These are phyloP conservation scores for Leccinellum albellum DNA, from an alignment of 768 basidiomycete genomes.

Conservation along the genomic window DNA sequence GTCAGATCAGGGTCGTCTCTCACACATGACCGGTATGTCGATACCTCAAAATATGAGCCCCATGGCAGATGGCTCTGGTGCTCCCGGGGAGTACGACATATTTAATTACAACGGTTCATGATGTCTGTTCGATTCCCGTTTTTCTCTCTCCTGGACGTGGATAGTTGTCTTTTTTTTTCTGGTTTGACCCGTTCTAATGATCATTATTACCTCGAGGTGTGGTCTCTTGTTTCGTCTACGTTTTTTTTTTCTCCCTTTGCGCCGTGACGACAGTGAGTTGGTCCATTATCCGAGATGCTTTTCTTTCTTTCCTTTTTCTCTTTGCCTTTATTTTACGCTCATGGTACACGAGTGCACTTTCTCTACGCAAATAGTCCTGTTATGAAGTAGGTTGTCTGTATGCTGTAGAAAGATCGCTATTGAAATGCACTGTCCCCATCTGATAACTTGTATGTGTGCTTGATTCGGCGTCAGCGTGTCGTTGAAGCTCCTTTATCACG, in stretches of 20 bases:
- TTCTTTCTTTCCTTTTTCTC: background rate
- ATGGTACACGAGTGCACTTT: conserved; percentile 10
- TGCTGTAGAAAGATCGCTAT: conserved; percentile 26
- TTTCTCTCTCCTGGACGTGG: conserved; percentile 12
- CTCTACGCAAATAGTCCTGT: conserved; percentile 22
- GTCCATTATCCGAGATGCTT: background rate
- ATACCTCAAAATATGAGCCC: conserved; percentile 43
- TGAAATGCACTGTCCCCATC: conserved; percentile 6
- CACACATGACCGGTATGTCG: conserved; percentile 52
- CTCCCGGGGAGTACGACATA: conserved; percentile 49
- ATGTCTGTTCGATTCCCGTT: conserved; percentile 13
- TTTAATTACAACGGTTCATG: conserved; percentile 55
- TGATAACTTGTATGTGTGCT: background rate
- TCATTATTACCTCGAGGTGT: conserved; percentile 27
- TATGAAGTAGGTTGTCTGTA: conserved; percentile 30
- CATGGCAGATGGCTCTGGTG: conserved; percentile 39
- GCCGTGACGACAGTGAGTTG: conserved; percentile 8
- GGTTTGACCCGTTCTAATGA: conserved; percentile 14
- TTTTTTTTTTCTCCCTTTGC: conserved; percentile 3
- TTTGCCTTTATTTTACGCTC: conserved; percentile 16
- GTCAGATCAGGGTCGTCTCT: conserved; percentile 35
- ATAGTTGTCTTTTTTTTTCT: conserved; percentile 14
- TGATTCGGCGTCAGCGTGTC: background rate
- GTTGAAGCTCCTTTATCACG: background rate
- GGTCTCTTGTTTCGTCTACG: conserved; percentile 16